Conservation (phyloP, 2,329 filamentous ascomycete species). For the Trichoderma atroviride region DNA sequence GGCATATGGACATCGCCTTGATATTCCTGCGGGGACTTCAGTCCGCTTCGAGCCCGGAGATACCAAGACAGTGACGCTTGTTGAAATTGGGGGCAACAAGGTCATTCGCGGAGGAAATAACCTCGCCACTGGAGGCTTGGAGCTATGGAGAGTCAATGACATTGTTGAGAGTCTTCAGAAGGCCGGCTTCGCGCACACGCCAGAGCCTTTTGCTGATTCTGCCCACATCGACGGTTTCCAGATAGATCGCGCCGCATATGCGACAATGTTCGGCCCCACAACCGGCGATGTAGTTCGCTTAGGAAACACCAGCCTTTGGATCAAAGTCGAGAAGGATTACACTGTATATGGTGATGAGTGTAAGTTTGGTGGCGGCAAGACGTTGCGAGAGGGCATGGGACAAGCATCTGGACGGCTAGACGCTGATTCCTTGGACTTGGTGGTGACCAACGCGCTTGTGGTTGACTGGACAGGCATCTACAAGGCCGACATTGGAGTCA, state of each 20-base stretch:
- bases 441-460: conserved; percentile 86
- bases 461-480: conserved; percentile 92
- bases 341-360: conserved; percentile 91
- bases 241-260: conserved; percentile 79
- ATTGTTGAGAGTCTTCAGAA: conserved; percentile 69
- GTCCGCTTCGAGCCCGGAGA: conserved; percentile 94
- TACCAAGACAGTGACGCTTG: conserved; percentile 83
- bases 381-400: conserved; percentile 91
- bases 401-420: conserved; percentile 79
- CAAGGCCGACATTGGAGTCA: conserved; percentile 95
- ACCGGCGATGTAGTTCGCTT: conserved; percentile 82
- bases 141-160: conserved; percentile 62
- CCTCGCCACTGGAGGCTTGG: conserved; percentile 73
- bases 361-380: conserved; percentile 93
- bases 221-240: conserved; percentile 62
- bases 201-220: conserved; percentile 62
- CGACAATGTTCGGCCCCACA: conserved; percentile 89
- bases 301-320: conserved; percentile 84
- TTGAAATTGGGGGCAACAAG: conserved; percentile 81
- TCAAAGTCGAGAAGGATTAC: conserved; percentile 84
- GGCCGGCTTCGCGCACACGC: conserved; percentile 76
- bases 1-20: conserved; percentile 82
- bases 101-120: conserved; percentile 84
- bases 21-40: conserved; percentile 89
- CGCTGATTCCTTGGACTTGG: conserved; percentile 75